Base-by-base conservation (phyloP, 495 filamentous ascomycete species). In the Patellaria atrata region DNA sequence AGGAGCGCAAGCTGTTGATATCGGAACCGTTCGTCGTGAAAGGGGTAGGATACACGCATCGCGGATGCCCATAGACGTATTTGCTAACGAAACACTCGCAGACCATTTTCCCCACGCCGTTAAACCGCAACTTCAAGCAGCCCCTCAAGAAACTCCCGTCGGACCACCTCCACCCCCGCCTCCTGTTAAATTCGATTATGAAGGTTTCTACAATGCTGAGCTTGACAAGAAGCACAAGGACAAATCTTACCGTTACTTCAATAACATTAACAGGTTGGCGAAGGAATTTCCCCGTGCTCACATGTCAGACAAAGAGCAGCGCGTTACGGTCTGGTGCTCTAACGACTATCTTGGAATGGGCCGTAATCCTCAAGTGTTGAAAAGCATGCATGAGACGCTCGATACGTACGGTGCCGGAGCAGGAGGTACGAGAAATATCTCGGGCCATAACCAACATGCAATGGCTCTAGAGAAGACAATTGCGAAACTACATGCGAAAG, bases 331-430 rank as follows among this genome's bases (percentile, higher is more conserved):
- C 22, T 97, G 91, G 89, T 97, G 89, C 66, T 92, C 86, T 45
- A 97, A 97, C 51, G 89, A 97, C 59, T 97, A 97, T 54, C 68
- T 97, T 7, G 89, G 89, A 38, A 97, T 97, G 89, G 87, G 89
- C 14, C 71, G 84, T 38, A 96, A 96, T 55, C 70, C 69, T 2
- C 64, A 83, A 19, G 91, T 97, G 3, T 61, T 97, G 42, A 75
- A 82, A 58, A 62, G 73, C 1, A 97, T 96, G 89, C 91, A 97
- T 52, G 67, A 84, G 44, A 94, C 89, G 5, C 67, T 97, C 3
- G 89, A 97, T 43, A 81, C 71, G 48, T 96, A 97, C 51, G 89
- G 89, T 25, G 84, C 91, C 12, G 89, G 89, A 34, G 89, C 89
- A 20, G 89, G 89, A 29, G 89, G 89, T 38, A 97, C 89, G 16